These are phyloP conservation scores for Nakazawaea siamensis DNA, from an alignment of 805 yeast genomes.

Conservation along the genomic window DNA sequence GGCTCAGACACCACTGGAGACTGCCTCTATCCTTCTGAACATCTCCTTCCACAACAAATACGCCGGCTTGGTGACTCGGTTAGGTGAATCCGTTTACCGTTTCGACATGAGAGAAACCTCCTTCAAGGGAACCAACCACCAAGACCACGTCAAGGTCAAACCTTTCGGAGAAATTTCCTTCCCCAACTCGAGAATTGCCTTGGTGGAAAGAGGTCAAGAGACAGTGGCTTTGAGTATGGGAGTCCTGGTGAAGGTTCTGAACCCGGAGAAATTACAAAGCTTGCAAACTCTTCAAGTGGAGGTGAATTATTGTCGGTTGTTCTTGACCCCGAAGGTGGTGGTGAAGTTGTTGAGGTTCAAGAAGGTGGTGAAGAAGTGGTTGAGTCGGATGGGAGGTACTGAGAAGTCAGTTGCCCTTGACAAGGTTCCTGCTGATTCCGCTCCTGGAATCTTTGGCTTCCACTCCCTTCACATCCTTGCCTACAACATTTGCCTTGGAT, in stretches of 20 bases:
- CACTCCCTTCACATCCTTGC: constrained; percentile 52
- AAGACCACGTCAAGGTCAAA: constrained; percentile 15
- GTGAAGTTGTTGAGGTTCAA: constrained; percentile 29
- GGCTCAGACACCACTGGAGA: background rate
- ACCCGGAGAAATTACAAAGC: constrained; percentile 22
- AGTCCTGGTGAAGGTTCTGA: constrained; percentile 33
- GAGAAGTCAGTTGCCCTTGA: too few species aligned
- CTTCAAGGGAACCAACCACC: background rate
- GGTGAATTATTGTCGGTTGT: constrained; percentile 50
- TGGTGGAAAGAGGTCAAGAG: constrained; percentile 31
- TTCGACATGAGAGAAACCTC: constrained; percentile 27
- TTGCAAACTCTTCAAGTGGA: constrained; percentile 46
- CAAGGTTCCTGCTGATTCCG: too few species aligned
- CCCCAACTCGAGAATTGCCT: constrained; percentile 33
- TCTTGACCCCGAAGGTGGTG: constrained; percentile 44
- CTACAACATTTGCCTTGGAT: constrained; percentile 65
- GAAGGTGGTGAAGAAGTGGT: constrained; percentile 23
- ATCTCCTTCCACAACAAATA: constrained; percentile 18
- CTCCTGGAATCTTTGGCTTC: constrained; percentile 26
- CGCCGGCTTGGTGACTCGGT: constrained; percentile 26
- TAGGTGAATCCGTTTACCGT: constrained; percentile 24
- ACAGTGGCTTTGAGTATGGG: constrained; percentile 38
- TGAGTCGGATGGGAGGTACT: too few species aligned
- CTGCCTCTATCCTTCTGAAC: constrained; percentile 6
- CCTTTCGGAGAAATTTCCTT: constrained; percentile 30